phyloP scores from a whole-genome alignment of 164 flowering plant species.

The Chimonanthus praecox region DNA sequence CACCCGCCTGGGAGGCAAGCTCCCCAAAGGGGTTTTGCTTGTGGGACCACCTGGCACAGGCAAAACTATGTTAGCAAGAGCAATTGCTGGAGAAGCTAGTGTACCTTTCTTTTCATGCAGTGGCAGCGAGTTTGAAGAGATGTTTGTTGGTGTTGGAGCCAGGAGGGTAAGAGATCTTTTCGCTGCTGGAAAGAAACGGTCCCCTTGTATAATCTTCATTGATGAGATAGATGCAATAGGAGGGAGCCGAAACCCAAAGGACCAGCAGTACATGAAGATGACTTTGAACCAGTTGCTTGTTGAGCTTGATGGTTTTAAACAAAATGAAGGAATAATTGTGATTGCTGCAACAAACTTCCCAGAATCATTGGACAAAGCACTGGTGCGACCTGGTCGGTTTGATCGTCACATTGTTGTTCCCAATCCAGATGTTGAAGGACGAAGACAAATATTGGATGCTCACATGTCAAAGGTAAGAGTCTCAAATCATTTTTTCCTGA shows the following conservation, averaged over 20 bases:
- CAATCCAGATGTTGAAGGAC: slow-evolving; percentile 95
- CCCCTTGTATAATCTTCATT: slow-evolving; percentile 86
- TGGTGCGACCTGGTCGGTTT: slow-evolving; percentile 94
- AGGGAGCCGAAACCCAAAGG: slow-evolving; percentile 88
- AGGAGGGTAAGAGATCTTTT: slow-evolving; percentile 86
- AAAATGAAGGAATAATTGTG: slow-evolving; percentile 94
- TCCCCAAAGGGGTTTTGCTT: slow-evolving; percentile 95
- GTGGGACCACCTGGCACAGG: slow-evolving; percentile 99
- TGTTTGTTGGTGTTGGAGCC: slow-evolving; percentile 99
- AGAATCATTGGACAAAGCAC: slow-evolving; percentile 86
- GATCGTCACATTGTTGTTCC: slow-evolving; percentile 94
- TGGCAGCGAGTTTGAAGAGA: slow-evolving; percentile 99
- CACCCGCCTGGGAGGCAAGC: slow-evolving; percentile 96
- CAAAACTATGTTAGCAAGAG: slow-evolving; percentile 96
- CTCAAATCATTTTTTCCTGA: background rate
- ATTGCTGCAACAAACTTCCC: slow-evolving; percentile 98
- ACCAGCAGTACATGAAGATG: slow-evolving; percentile 97
- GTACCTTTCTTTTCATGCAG: slow-evolving; percentile 97
- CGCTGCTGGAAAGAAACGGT: slow-evolving; percentile 82
- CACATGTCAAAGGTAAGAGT: slow-evolving; percentile 84
- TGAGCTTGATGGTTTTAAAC: slow-evolving; percentile 95
- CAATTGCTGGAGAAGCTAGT: slow-evolving; percentile 99
- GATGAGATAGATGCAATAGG: slow-evolving; percentile 99
- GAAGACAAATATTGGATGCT: slow-evolving; percentile 86
- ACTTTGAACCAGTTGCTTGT: slow-evolving; percentile 95